Percentiles rank a stretch among this genome's conserved stretches.
These are phyloP conservation scores for Huntiella decipiens DNA, from an alignment of 2,329 filamentous ascomycete genomes.

Conservation along the genomic window DNA sequence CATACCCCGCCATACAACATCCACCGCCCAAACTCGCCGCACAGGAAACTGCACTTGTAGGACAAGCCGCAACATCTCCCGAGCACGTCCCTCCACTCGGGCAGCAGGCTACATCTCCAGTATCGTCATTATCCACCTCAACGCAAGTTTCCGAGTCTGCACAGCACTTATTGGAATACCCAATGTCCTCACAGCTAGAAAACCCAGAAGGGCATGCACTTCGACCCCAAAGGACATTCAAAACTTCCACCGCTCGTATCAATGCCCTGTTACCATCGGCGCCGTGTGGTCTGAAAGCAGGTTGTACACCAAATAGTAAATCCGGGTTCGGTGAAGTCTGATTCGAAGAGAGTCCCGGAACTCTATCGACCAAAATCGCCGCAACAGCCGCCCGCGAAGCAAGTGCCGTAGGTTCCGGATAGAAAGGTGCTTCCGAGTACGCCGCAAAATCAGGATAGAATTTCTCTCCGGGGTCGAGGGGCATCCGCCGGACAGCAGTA, in stretches of 20 bases:
- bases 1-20: slow-evolving; percentile 55
- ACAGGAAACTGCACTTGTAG: slow-evolving; percentile 43
- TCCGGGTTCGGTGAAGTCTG: slow-evolving; percentile 17
- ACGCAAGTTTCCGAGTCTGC: slow-evolving; percentile 46
- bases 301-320: not conserved
- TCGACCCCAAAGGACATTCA: slow-evolving; percentile 33
- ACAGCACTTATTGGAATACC: slow-evolving; percentile 55
- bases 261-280: slow-evolving; percentile 13
- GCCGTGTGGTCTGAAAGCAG: slow-evolving; percentile 3
- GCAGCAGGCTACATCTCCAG: slow-evolving; percentile 59
- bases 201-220: slow-evolving; percentile 52
- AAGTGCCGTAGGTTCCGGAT: slow-evolving; percentile 11
- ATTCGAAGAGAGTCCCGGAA: slow-evolving; percentile 25
- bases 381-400: slow-evolving; percentile 17
- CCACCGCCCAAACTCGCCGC: slow-evolving; percentile 47
- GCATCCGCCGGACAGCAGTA: slow-evolving; percentile 53
- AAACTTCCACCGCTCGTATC: slow-evolving; percentile 26
- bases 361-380: slow-evolving; percentile 16
- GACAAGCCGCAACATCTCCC: slow-evolving; percentile 41
- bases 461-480: slow-evolving; percentile 51
- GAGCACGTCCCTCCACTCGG: slow-evolving; percentile 44
- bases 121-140: slow-evolving; percentile 37
- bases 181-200: slow-evolving; percentile 42
- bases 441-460: slow-evolving; percentile 49
- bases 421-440: slow-evolving; percentile 18